Conservation (phyloP, 805 yeast species). For the Pichia membranifaciens region DNA sequence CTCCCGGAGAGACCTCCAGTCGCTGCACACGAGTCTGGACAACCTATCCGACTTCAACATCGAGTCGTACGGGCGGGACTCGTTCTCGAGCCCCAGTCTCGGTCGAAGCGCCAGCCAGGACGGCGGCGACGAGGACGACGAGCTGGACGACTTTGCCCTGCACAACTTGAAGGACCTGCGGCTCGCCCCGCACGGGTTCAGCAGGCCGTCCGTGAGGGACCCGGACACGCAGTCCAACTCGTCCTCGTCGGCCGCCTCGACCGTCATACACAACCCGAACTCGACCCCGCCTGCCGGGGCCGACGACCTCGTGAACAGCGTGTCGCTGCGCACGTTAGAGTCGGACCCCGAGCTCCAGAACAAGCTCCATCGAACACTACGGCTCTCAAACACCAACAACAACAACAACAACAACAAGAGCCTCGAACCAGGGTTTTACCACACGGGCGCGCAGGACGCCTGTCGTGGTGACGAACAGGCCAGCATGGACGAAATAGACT, state of each 20-base stretch:
- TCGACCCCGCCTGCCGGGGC: not conserved
- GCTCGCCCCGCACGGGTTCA: constrained; percentile 10
- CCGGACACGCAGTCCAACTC: constrained; percentile 18
- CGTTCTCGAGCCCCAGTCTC: not conserved
- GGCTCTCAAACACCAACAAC: not conserved
- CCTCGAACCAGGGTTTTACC: too few species aligned
- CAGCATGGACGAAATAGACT: constrained; percentile 1
- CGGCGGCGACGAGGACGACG: constrained; percentile 19
- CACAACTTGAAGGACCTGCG: constrained; percentile 11
- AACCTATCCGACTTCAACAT: not conserved
- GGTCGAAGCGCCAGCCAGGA: not conserved
- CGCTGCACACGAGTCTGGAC: not conserved
- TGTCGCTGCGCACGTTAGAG: constrained; percentile 21
- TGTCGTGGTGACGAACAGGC: too few species aligned
- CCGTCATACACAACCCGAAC: constrained; percentile 21
- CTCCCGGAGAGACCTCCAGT: constrained; percentile 6
- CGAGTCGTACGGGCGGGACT: too few species aligned
- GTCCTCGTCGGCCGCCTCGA: constrained; percentile 26
- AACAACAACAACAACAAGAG: not conserved
- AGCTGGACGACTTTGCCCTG: constrained; percentile 17
- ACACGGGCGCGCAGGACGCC: not conserved
- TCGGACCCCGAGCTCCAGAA: constrained; percentile 17
- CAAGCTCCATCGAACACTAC: constrained; percentile 8
- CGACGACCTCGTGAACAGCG: not conserved
- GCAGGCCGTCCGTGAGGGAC: not conserved